phyloP scores from a whole-genome alignment of 371 early-diverging fungal species.

The Pancytospora epiphaga region DNA sequence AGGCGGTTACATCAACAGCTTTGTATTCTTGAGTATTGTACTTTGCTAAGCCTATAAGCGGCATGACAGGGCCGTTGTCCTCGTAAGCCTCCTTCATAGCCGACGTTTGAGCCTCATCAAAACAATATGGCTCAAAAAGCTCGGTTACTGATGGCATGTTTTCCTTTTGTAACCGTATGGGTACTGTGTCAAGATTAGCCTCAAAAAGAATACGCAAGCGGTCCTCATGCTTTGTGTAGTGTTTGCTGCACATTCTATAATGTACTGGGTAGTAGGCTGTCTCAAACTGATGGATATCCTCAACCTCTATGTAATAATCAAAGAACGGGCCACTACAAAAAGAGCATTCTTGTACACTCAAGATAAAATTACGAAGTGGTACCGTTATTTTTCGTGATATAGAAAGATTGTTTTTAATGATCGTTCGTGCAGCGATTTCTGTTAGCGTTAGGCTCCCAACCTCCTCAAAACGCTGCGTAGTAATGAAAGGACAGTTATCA shows the following conservation, averaged over 20 bases:
- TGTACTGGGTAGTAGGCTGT: constrained; percentile 26
- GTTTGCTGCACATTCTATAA: constrained; percentile 50
- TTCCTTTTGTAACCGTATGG: constrained; percentile 15
- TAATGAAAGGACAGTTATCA: constrained; percentile 59
- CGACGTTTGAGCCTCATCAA: constrained; percentile 4
- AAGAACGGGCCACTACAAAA: constrained; percentile 76
- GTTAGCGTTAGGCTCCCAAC: constrained; percentile 62
- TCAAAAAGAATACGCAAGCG: constrained; percentile 45
- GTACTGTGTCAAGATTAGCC: constrained; percentile 16
- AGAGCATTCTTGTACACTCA: constrained; percentile 65
- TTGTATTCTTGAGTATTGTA: neutral
- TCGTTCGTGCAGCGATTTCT: constrained; percentile 68
- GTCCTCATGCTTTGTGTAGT: constrained; percentile 41
- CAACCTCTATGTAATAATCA: constrained; percentile 61
- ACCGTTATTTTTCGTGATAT: constrained; percentile 62
- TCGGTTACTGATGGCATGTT: constrained; percentile 48
- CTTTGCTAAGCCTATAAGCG: constrained; percentile 30
- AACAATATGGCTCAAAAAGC: constrained; percentile 30
- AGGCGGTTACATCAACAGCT: neutral
- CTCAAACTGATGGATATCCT: constrained; percentile 31
- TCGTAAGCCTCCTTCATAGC: constrained; percentile 14
- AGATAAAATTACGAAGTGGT: constrained; percentile 65
- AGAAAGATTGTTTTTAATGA: constrained; percentile 64
- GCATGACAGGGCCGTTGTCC: neutral
- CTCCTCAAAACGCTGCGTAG: constrained; percentile 9